Conservation (phyloP, 176 grass and related monocot species). For the Poa pratensis region DNA sequence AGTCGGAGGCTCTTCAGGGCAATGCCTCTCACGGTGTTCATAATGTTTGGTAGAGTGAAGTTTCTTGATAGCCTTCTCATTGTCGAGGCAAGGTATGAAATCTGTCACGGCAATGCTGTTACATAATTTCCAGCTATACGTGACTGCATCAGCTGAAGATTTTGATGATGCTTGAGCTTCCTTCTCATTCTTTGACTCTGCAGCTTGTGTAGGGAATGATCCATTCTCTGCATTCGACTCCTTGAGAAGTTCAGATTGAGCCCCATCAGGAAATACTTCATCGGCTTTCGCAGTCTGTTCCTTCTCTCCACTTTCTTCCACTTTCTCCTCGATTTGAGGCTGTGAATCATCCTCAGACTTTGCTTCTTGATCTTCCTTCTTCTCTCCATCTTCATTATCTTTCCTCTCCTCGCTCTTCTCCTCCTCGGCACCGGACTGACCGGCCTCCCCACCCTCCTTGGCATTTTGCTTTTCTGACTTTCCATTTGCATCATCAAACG, state of each 20-base stretch:
- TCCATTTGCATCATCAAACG: conserved; percentile 58
- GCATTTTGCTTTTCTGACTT: conserved; percentile 39
- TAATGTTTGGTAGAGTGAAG: conserved; percentile 86
- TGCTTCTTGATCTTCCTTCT: conserved; percentile 56
- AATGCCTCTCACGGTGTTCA: conserved; percentile 97
- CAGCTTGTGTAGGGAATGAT: conserved; percentile 74
- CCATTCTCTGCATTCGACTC: conserved; percentile 77
- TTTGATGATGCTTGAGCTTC: conserved; percentile 57
- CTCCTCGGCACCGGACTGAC: conserved; percentile 38
- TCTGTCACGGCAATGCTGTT: conserved; percentile 60
- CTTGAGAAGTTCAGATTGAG: conserved; percentile 88
- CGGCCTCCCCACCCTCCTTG: conserved; percentile 31
- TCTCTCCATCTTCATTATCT: conserved; percentile 48
- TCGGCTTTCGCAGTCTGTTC: conserved; percentile 44
- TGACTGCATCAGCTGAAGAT: conserved; percentile 44
- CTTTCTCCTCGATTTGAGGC: conserved; percentile 58
- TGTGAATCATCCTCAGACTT: conserved; percentile 44
- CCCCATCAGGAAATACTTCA: conserved; percentile 73
- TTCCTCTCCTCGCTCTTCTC: conserved; percentile 27
- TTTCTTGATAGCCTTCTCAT: conserved; percentile 89
- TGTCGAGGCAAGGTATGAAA: conserved; percentile 99
- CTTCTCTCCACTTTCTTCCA: conserved; percentile 66
- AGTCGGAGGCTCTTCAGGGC: conserved; percentile 79
- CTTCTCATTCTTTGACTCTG: conserved; percentile 90
- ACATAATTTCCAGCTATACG: conserved; percentile 89